phyloP scores from a whole-genome alignment of 2,329 filamentous ascomycete species.

The Microdochium paspali region DNA sequence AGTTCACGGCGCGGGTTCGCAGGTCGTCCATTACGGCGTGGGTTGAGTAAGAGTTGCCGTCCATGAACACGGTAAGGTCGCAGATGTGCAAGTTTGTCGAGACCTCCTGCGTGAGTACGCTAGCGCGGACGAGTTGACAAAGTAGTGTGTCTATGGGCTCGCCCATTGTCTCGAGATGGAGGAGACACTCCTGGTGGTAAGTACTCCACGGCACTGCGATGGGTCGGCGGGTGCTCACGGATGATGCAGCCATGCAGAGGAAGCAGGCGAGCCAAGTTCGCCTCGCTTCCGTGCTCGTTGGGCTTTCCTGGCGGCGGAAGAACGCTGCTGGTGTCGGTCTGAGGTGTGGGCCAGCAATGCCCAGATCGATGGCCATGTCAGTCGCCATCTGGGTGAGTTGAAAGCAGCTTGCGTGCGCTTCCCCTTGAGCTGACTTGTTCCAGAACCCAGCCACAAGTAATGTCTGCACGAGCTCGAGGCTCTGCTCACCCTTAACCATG shows the following conservation, averaged over 20 bases:
- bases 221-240: constrained; percentile 1
- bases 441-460: constrained; percentile 69
- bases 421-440: constrained; percentile 76
- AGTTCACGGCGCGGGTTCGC: background rate
- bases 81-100: constrained; percentile 2
- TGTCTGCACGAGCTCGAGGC: constrained; percentile 72
- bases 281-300: constrained; percentile 43
- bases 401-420: constrained; percentile 84
- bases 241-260: constrained; percentile 1
- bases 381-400: constrained; percentile 71
- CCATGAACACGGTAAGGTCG: constrained; percentile 1
- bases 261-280: constrained; percentile 50
- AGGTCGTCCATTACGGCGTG: constrained; percentile 1
- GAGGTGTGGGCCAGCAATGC: constrained; percentile 43
- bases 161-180: constrained; percentile 1
- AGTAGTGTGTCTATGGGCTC: constrained; percentile 1
- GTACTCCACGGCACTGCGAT: constrained; percentile 2
- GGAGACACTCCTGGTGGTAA: constrained; percentile 2
- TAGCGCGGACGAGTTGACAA: constrained; percentile 2
- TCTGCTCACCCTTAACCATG: constrained; percentile 69
- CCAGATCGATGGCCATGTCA: constrained; percentile 76
- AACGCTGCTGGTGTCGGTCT: constrained; percentile 20
- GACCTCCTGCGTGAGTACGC: constrained; percentile 1
- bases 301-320: constrained; percentile 34
- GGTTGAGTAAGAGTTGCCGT: constrained; percentile 3